These are phyloP conservation scores for Aspergillus piperis DNA, from an alignment of 2,329 filamentous ascomycete species.

Conservation along the genomic window DNA sequence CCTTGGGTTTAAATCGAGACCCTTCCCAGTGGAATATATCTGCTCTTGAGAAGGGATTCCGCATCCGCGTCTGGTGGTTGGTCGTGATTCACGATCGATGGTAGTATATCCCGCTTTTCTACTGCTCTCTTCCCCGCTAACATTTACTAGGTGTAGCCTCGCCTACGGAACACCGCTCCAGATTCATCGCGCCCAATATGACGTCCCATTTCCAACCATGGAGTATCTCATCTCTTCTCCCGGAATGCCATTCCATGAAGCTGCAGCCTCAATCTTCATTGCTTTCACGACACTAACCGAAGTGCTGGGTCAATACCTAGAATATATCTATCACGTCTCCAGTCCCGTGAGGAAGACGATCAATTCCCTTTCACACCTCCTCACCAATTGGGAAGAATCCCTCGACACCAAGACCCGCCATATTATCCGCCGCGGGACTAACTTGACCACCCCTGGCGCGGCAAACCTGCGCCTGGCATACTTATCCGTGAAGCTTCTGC, in stretches of 20 bases:
- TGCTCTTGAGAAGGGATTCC: slow-evolving; percentile 51
- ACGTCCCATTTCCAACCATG: slow-evolving; percentile 49
- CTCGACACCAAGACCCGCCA: slow-evolving; percentile 42
- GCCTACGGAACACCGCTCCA: slow-evolving; percentile 57
- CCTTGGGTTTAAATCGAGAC: slow-evolving; percentile 57
- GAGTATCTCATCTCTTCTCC: slow-evolving; percentile 34
- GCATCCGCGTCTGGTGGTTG: slow-evolving; percentile 60
- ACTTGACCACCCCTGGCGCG: slow-evolving; percentile 47
- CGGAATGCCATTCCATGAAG: slow-evolving; percentile 17
- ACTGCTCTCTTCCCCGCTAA: not conserved
- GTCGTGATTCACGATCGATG: slow-evolving; percentile 58
- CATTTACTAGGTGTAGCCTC: slow-evolving; percentile 49
- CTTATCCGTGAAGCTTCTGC: slow-evolving; percentile 50
- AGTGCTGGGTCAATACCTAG: slow-evolving; percentile 41
- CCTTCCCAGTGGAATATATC: slow-evolving; percentile 57
- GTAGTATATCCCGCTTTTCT: slow-evolving; percentile 35
- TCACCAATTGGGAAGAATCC: slow-evolving; percentile 51
- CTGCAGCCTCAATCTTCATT: slow-evolving; percentile 46
- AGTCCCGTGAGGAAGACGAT: slow-evolving; percentile 24
- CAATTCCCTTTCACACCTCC: slow-evolving; percentile 39
- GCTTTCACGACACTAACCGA: slow-evolving; percentile 51
- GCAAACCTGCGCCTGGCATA: slow-evolving; percentile 57
- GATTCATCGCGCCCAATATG: slow-evolving; percentile 49
- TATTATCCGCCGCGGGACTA: slow-evolving; percentile 47
- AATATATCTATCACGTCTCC: slow-evolving; percentile 38